Conservation (phyloP, 2,329 filamentous ascomycete genomes). For the Pleomassaria siparia region DNA sequence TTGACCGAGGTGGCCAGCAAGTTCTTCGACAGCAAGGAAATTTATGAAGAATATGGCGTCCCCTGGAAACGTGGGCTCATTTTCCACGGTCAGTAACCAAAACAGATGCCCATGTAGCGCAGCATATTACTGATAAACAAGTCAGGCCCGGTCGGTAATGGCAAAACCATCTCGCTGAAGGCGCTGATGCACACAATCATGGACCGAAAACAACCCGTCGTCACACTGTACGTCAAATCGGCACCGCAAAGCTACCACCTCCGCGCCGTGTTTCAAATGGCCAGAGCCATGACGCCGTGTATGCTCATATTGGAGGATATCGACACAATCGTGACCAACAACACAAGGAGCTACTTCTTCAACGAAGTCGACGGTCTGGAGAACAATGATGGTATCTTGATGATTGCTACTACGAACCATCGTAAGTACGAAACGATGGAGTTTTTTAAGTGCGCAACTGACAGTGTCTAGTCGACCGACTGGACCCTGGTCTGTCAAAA, state of each 20-base stretch:
- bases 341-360: slow-evolving; percentile 44
- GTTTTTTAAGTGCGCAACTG: background rate
- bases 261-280: slow-evolving; percentile 38
- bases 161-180: slow-evolving; percentile 51
- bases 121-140: slow-evolving; percentile 1
- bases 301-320: slow-evolving; percentile 47
- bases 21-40: slow-evolving; percentile 41
- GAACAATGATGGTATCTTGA: slow-evolving; percentile 45
- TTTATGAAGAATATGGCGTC: slow-evolving; percentile 49
- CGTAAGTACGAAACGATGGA: slow-evolving; percentile 9
- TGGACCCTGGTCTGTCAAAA: slow-evolving; percentile 56
- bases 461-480: slow-evolving; percentile 23
- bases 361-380: slow-evolving; percentile 48
- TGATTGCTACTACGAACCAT: slow-evolving; percentile 47
- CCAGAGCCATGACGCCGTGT: slow-evolving; percentile 43
- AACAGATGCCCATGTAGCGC: background rate
- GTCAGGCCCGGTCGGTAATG: slow-evolving; percentile 23
- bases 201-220: slow-evolving; percentile 34
- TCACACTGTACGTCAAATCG: slow-evolving; percentile 28
- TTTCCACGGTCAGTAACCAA: slow-evolving; percentile 34
- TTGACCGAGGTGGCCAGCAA: slow-evolving; percentile 43
- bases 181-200: slow-evolving; percentile 48
- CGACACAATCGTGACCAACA: slow-evolving; percentile 42
- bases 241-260: slow-evolving; percentile 32
- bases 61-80: slow-evolving; percentile 53